These are phyloP conservation scores for Ordospora pajunii DNA, from an alignment of 371 early-diverging fungal species.

Conservation along the genomic window DNA sequence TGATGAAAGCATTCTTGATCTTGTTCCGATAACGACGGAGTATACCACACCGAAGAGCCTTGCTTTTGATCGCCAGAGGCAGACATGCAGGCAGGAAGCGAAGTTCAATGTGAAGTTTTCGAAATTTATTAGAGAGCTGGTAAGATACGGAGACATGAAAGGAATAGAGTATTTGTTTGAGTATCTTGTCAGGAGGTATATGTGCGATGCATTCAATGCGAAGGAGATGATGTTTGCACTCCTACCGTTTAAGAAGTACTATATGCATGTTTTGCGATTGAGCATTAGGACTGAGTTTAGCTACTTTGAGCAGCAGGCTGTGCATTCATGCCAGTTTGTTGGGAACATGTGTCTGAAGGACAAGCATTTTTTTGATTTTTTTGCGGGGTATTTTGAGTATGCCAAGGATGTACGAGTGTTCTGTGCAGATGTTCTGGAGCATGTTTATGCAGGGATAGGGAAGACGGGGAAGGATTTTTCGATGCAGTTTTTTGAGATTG, in stretches of 20 bases:
- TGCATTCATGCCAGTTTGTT: conserved; percentile 16
- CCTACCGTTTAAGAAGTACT: conserved; percentile 31
- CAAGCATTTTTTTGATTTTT: conserved; percentile 17
- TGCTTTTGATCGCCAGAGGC: conserved; percentile 35
- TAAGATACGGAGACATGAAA: neutral
- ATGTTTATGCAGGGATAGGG: neutral
- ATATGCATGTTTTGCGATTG: conserved; percentile 12
- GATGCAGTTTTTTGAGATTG: conserved; percentile 20
- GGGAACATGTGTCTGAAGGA: conserved; percentile 19
- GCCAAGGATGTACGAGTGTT: conserved; percentile 22
- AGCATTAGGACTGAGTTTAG: neutral
- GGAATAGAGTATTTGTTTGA: conserved; percentile 39
- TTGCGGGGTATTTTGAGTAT: conserved; percentile 41
- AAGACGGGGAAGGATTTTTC: conserved; percentile 14
- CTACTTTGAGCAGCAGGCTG: neutral
- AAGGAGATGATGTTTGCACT: conserved; percentile 42
- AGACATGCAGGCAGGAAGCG: conserved; percentile 34
- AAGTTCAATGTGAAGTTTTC: conserved; percentile 40
- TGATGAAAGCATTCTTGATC: conserved; percentile 31
- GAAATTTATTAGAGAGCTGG: conserved; percentile 19
- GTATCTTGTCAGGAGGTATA: conserved; percentile 44
- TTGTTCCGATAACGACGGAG: conserved; percentile 2
- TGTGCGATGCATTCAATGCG: conserved; percentile 33
- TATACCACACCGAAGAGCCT: conserved; percentile 27
- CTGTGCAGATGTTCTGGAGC: neutral